Evolutionary conservation across 1,284 basidiomycete genomes (phyloP), one percentile per base, ranked within the genome.

Genomic region (Fomitopsis palustris): DNA sequence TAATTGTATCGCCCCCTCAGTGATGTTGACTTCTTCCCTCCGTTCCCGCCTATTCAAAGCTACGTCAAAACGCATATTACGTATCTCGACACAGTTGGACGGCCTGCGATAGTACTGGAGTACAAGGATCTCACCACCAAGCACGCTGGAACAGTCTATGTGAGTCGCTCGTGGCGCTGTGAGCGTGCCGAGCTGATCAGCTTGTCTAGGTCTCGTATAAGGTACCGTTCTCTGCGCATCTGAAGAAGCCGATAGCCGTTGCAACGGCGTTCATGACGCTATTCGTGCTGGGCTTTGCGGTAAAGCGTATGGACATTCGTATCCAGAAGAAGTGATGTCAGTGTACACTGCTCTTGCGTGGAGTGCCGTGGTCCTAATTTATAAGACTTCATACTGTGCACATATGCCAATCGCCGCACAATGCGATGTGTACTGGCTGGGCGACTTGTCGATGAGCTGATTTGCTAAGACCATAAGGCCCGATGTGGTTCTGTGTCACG

Each of bases 1-100:
- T 54, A 56, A 33, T 29, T 14, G 21, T 47, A 33, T 38, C 33
- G 14, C 12, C 10, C 29, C 10, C 39, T 27, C 64, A 96, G 93
- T 56, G 87, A 96, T 66, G 79, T 96, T 63, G 80, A 89, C 62
- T 84, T 93, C 60, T 78, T 78, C 55, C 76, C 87, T 3, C 95
- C 96, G 1, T 98, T 96, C 79, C 77, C 86, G 1, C 82, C 93
- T 7, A 75, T 88, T 63, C 77, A 78, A 29, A 85, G 85, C 65
- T 75, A 73, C 51, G 76, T 85, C 57, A 82, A 82, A 9, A 88
- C 81, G 12, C 89, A 93, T 69, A 85, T 86, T 64, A 93, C 93
- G 7, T 99, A 97, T 75, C 86, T 99, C 41, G 96, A 99, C 74
- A 95, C 95, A n/a, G 83, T 82, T 23, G 96, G 97, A 21, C 87